Evolutionary conservation across 2,329 filamentous ascomycete species (phyloP).

Genomic region (Arthrinium phaeospermum): DNA sequence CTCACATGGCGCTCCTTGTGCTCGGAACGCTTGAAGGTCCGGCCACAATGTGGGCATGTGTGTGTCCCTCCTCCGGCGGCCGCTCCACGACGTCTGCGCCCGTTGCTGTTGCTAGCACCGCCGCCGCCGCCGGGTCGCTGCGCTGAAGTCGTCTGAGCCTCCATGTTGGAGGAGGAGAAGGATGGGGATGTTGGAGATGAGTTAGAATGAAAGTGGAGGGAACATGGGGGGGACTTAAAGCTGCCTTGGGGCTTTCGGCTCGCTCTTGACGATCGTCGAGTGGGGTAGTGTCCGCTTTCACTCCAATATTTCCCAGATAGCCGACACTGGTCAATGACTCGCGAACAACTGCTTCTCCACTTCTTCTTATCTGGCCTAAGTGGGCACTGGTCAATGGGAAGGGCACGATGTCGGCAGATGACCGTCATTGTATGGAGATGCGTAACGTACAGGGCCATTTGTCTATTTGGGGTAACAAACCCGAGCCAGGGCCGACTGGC

Average conservation of each 20-base stretch:
- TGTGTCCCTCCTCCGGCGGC: slow-evolving; percentile 29
- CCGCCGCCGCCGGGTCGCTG: slow-evolving; percentile 21
- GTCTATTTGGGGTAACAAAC: slow-evolving; percentile 11
- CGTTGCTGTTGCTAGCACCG: neutral
- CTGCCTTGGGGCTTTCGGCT: slow-evolving; percentile 7
- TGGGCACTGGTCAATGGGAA: slow-evolving; percentile 10
- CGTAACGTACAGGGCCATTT: slow-evolving; percentile 9
- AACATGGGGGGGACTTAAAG: slow-evolving; percentile 16
- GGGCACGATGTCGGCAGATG: slow-evolving; percentile 13
- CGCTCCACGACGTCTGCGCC: slow-evolving; percentile 30
- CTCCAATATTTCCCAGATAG: slow-evolving; percentile 17
- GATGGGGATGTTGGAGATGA: slow-evolving; percentile 17
- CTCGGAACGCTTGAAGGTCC: slow-evolving; percentile 52
- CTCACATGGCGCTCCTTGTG: slow-evolving; percentile 53
- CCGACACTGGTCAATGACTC: slow-evolving; percentile 9
- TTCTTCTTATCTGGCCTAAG: slow-evolving; percentile 17
- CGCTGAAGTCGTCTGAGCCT: slow-evolving; percentile 22
- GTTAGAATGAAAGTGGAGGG: slow-evolving; percentile 17
- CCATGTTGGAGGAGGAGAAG: slow-evolving; percentile 24
- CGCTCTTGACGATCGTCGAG: slow-evolving; percentile 16
- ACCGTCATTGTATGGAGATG: slow-evolving; percentile 14
- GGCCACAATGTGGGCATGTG: slow-evolving; percentile 47
- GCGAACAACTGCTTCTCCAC: slow-evolving; percentile 15
- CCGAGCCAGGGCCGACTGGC: neutral
- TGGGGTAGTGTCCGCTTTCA: slow-evolving; percentile 18